A percentile compares a stretch with the other conserved stretches of the same genome.
Conservation (phyloP, 495 filamentous ascomycete species). For the Podospora sp. region DNA sequence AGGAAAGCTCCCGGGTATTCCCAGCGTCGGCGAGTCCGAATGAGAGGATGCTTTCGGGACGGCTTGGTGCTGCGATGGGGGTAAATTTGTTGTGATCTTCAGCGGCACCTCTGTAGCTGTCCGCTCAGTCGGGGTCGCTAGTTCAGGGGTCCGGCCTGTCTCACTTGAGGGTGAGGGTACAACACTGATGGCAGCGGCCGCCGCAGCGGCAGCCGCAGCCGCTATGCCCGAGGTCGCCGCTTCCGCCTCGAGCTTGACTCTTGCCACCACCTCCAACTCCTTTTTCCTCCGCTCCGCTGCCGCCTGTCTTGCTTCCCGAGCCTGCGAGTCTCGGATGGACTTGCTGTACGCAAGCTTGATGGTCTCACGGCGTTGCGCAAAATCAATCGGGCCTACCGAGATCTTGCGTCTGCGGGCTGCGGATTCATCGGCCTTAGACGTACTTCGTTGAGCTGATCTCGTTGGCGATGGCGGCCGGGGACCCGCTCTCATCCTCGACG, state of each 20-base stretch:
- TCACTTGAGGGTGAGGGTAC: conserved; percentile 8
- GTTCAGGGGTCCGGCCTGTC: conserved; percentile 3
- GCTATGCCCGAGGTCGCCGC: conserved; percentile 27
- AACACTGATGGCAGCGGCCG: conserved; percentile 20
- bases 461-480: conserved; percentile 43
- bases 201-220: conserved; percentile 26
- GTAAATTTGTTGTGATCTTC: conserved; percentile 35
- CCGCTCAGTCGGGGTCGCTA: conserved; percentile 14
- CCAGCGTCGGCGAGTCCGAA: conserved; percentile 69
- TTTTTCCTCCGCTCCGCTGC: conserved; percentile 48
- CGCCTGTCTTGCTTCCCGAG: conserved; percentile 53
- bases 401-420: conserved; percentile 48
- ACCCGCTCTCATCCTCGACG: conserved; percentile 61
- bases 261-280: conserved; percentile 44
- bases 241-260: conserved; percentile 37
- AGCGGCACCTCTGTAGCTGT: conserved; percentile 29
- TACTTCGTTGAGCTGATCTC: conserved; percentile 43
- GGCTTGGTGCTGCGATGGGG: conserved; percentile 21
- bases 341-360: conserved; percentile 82
- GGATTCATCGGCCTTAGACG: conserved; percentile 38
- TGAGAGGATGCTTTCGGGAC: conserved; percentile 13
- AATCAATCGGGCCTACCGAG: conserved; percentile 70
- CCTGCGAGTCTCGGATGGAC: conserved; percentile 70
- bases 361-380: conserved; percentile 71
- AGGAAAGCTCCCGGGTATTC: conserved; percentile 62